Base-by-base conservation (phyloP, 1,284 basidiomycete genomes). In the Coniferiporia sulphurascens region DNA sequence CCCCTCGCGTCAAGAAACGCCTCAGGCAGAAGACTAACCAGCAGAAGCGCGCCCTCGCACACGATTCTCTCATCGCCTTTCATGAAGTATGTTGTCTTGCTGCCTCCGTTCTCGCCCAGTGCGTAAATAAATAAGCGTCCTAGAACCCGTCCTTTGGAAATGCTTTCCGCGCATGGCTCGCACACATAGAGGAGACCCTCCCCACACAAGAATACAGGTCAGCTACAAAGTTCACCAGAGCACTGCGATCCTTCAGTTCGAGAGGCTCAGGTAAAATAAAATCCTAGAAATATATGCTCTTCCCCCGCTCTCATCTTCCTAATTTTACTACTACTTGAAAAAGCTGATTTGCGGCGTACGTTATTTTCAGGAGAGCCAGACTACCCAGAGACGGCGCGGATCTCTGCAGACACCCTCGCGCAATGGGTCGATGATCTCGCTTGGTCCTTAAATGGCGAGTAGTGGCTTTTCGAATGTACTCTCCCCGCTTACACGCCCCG, bases 351-450 rank as follows among this genome's bases (percentile, higher is more conserved):
- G n/a, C 13, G 15, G 15, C 52, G 38, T 27, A 7, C 12, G 32
- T 27, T 27, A 44, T 15, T 7, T 48, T 19, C 27, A 61, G 61
- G 53, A 17, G 57, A 62, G 43, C 58, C 58, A 17, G 61, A 62
- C 43, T 62, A 62, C 45, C 48, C 61, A n/a, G 61, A 62, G 21
- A 62, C 61, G 17, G 32, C 48, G 5, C 55, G 61, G 12, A 56
- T 62, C 15, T 62, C 61, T 21, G 61, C 61, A 12, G 58, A 62
- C 34, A 59, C 55, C 8, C 58, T 62, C 35, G 61, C 48, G 7
- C 51, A 41, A 32, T 62, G 61, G 61, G 58, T 62, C 19, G 61
- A 62, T 36, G 57, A 55, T 22, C 61, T 62, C 19, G 61, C 61
- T 9, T 62, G 61, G 61, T 62, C 58, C 7, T 27, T 62, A 17